Percentiles rank a stretch among this genome's conserved stretches.
Evolutionary conservation across 495 filamentous ascomycete species (phyloP).

Genomic region (Parathielavia appendiculata): DNA sequence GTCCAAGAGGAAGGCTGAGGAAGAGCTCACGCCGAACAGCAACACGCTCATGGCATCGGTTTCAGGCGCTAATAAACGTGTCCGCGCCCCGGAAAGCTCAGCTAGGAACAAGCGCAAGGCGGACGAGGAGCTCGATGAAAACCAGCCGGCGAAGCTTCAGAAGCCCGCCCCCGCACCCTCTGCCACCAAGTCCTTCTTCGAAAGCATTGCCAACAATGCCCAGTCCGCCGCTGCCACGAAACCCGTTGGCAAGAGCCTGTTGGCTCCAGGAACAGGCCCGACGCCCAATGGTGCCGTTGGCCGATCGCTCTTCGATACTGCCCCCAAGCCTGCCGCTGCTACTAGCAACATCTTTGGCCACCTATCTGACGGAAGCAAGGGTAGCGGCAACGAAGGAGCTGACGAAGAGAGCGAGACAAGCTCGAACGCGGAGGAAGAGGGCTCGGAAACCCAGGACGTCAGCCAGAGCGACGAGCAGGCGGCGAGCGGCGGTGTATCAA

Average conservation of each 20-base stretch:
- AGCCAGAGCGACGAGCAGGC: slow-evolving; percentile 30
- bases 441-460: slow-evolving; percentile 38
- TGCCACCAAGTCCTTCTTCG: slow-evolving; percentile 43
- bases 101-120: slow-evolving; percentile 44
- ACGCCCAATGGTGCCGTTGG: slow-evolving; percentile 21
- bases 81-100: slow-evolving; percentile 30
- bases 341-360: slow-evolving; percentile 57
- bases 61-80: slow-evolving; percentile 41
- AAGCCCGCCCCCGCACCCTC: slow-evolving; percentile 46
- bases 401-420: slow-evolving; percentile 47
- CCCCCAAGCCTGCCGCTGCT: slow-evolving; percentile 21
- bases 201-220: slow-evolving; percentile 40
- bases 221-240: slow-evolving; percentile 21
- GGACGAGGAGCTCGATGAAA: slow-evolving; percentile 43
- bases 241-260: slow-evolving; percentile 28
- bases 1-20: slow-evolving; percentile 45
- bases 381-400: slow-evolving; percentile 41
- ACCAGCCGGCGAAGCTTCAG: slow-evolving; percentile 54
- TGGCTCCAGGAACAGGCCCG: slow-evolving; percentile 16
- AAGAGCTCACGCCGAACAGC: slow-evolving; percentile 35
- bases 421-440: slow-evolving; percentile 39
- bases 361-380: slow-evolving; percentile 50
- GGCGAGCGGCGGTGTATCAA: slow-evolving; percentile 33
- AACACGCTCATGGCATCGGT: slow-evolving; percentile 32
- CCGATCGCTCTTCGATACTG: slow-evolving; percentile 28